Conservation (phyloP, 257 asterid species). For the Paraleonurus japonicus region DNA sequence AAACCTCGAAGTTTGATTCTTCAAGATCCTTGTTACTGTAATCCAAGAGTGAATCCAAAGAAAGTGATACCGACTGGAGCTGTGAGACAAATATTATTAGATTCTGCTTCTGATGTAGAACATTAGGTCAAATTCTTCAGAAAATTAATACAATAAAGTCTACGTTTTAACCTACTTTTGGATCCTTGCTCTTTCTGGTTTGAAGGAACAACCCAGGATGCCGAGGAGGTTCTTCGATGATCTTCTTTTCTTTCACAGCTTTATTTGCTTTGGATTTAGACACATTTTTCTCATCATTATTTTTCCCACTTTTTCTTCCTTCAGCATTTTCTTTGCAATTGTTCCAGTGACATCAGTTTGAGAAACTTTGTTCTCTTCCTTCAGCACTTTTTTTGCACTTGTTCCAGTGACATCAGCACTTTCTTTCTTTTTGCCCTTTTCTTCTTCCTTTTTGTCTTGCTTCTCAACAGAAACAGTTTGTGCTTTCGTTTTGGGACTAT, state of each 20-base stretch:
- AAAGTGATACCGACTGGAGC: constrained; percentile 80
- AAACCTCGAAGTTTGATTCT: constrained; percentile 89
- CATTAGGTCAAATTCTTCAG: background rate
- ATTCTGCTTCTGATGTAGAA: constrained; percentile 8
- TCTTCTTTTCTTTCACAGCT: constrained; percentile 55
- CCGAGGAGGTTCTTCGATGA: constrained; percentile 68
- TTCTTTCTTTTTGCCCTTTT: constrained; percentile 31
- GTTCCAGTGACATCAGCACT: constrained; percentile 33
- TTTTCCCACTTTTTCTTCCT: constrained; percentile 50
- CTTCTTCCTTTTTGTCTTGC: constrained; percentile 45
- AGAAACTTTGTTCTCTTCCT: constrained; percentile 39
- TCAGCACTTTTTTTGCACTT: constrained; percentile 42
- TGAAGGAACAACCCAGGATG: constrained; percentile 89
- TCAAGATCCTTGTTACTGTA: constrained; percentile 75
- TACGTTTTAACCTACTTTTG: constrained; percentile 55
- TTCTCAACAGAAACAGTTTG: constrained; percentile 20
- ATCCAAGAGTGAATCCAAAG: constrained; percentile 92
- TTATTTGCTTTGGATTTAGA: constrained; percentile 42
- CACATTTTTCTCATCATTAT: constrained; percentile 38
- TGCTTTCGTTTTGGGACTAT: constrained; percentile 26
- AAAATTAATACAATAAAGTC: background rate
- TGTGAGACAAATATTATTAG: constrained; percentile 35
- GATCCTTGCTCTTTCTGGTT: constrained; percentile 65
- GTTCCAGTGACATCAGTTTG: constrained; percentile 39
- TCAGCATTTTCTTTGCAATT: constrained; percentile 42